Base-by-base conservation (phyloP, 257 asterid species). In the Cruciata laevipes region DNA sequence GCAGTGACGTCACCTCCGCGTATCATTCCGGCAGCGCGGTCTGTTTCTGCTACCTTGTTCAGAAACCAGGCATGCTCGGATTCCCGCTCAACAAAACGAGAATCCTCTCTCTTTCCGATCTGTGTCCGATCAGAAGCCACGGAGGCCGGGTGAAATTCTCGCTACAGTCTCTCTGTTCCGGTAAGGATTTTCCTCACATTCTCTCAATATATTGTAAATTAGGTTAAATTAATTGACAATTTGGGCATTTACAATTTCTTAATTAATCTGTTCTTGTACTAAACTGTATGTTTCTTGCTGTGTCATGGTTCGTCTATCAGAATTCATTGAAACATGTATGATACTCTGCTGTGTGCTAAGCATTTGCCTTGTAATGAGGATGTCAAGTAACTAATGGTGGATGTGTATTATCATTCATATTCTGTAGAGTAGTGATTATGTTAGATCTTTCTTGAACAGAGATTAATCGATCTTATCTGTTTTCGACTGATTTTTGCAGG, bases 1-100 rank as follows among this genome's bases (percentile, higher is more conserved):
- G 98, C 73, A 71, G 80, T 25, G 82, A 71, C 56, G 71, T 89
- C 20, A 74, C 83, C 47, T 58, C 78, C 27, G 82, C 87, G 0
- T 77, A 79, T 73, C 4, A 25, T 23, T 69, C 82, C 63, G 80
- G 83, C 61, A 69, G 79, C 63, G 85, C 84, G 17, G 51, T 86
- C 71, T 91, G 97, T 62, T 69, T 88, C 63, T 90, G 97, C 75
- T 81, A 88, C 84, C 72, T 91, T 52, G 57, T 86, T 38, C 84
- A 40, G 24, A 76, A 79, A 65, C 95, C 96, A 25, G 68, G 69
- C 38, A 74, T 86, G 38, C 80, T 91, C 61, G 96, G 96, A 31
- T 89, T 89, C 73, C 94, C 96, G 20, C 71, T 89, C 73, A 79
- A 74, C 78, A 69, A 84, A 10, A 65, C 80, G 37, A 86, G 70